Evolutionary conservation across 805 yeast species (phyloP), one percentile per base, ranked within the genome.

Genomic region (Dipodascopsis uninucleata): DNA sequence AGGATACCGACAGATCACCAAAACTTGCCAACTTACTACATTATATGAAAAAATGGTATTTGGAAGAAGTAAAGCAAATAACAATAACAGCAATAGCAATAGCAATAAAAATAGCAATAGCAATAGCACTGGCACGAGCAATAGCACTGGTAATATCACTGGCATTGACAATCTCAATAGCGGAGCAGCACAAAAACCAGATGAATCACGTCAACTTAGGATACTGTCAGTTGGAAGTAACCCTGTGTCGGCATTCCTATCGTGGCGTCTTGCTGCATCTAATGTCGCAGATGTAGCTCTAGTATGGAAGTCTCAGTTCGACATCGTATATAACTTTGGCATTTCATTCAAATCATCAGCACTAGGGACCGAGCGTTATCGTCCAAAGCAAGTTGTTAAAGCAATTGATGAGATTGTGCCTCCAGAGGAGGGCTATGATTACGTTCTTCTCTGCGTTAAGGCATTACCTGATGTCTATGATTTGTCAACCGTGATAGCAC

Each of bases 381-480:
- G 53, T 6, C 50, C 53, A 6, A 26, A 31, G 24, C 32, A 33
- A 32, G 55, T 49, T 23, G 26, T 40, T 4, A 35, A 25, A 75
- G 62, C 18, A 7, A 39, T 53, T 53, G 28, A 65, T 61, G 51
- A 63, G 16, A 44, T 38, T 8, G 17, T 45, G n/a, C 53, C 57
- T 17, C 34, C 45, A 14, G 32, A 28, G 4, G 47, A 49, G n/a
- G 62, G 61, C 1, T 81, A 65, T 55, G 88, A 82, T 56, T 82
- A 65, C 57, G 70, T 80, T 26, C 70, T 81, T 5, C 75, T 82
- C 25, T 67, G 79, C 33, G 77, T 82, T 38, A 82, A 82, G 59
- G 79, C 76, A 58, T 70, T 78, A 20, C 88, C 88, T 2, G 89
- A 82, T 56, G 63, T 82, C 6, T 62, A 69, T 45, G 69, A 71